Conservation (phyloP, 495 filamentous ascomycete species). For the Pseudevernia furfuracea region DNA sequence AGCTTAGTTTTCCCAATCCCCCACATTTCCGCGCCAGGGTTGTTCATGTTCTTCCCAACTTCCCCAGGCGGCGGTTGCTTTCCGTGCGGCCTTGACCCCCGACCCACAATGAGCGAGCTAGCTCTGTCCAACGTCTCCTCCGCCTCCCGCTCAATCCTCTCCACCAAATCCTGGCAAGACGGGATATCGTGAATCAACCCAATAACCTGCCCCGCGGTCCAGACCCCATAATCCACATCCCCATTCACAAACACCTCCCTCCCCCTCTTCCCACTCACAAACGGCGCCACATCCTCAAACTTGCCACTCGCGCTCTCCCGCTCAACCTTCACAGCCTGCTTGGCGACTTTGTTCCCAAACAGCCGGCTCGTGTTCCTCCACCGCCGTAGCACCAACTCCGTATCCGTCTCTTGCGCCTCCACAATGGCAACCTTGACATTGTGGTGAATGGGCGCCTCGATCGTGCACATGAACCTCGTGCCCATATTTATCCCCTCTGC, state of each 20-base stretch:
- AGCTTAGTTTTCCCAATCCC: constrained; percentile 30
- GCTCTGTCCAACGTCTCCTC: constrained; percentile 33
- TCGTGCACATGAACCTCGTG: constrained; percentile 74
- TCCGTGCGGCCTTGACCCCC: background rate
- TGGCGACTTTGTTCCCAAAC: constrained; percentile 81
- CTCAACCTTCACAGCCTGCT: constrained; percentile 75
- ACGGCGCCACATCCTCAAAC: constrained; percentile 84
- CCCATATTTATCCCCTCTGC: constrained; percentile 96
- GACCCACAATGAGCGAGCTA: constrained; percentile 6
- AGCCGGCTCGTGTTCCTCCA: constrained; percentile 91
- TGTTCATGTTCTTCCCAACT: constrained; percentile 28
- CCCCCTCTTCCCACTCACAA: constrained; percentile 86
- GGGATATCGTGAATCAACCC: constrained; percentile 64
- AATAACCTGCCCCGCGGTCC: constrained; percentile 66
- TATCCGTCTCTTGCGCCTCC: constrained; percentile 80
- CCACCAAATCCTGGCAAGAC: constrained; percentile 50
- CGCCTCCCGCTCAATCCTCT: constrained; percentile 59
- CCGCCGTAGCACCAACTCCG: constrained; percentile 74
- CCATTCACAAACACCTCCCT: constrained; percentile 87
- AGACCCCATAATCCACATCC: constrained; percentile 84
- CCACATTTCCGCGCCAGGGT: constrained; percentile 34
- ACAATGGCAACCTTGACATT: constrained; percentile 94
- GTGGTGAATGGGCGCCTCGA: constrained; percentile 65
- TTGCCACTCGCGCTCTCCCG: constrained; percentile 76
- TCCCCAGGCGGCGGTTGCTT: constrained; percentile 10